Percentiles rank a stretch among this genome's conserved stretches.
Evolutionary conservation across 108 stramenopile species (phyloP).

Genomic region (Fistulifera pelliculosa): DNA sequence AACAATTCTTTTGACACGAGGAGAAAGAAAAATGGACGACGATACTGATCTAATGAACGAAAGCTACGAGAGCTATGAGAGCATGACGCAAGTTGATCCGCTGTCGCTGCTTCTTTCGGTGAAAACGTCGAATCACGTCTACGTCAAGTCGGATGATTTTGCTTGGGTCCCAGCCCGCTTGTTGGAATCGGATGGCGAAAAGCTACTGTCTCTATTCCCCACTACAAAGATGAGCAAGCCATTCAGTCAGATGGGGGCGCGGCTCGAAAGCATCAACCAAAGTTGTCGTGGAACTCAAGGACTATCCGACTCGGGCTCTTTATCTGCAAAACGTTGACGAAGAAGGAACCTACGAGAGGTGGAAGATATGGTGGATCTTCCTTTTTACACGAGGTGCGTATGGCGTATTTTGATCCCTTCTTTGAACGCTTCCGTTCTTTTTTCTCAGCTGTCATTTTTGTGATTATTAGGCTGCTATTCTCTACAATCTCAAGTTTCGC

Average conservation of each 20-base stretch:
- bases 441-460: slow-evolving; percentile 1
- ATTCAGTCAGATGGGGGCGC: slow-evolving; percentile 43
- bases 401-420: background rate
- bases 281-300: slow-evolving; percentile 21
- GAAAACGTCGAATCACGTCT: slow-evolving; percentile 39
- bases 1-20: too few relatives aligned
- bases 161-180: slow-evolving; percentile 68
- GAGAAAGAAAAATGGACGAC: too few relatives aligned
- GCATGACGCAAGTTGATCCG: too few relatives aligned
- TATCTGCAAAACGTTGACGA: slow-evolving; percentile 71
- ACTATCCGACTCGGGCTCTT: slow-evolving; percentile 48
- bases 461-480: slow-evolving; percentile 55
- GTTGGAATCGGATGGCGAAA: slow-evolving; percentile 15
- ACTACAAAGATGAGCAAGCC: slow-evolving; percentile 27
- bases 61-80: too few relatives aligned
- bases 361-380: slow-evolving; percentile 82
- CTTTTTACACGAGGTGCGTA: slow-evolving; percentile 80
- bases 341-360: slow-evolving; percentile 25
- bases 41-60: too few relatives aligned
- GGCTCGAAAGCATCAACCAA: slow-evolving; percentile 42
- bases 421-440: background rate
- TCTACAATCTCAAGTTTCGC: slow-evolving; percentile 79
- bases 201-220: slow-evolving; percentile 20
- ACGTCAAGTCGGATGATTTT: slow-evolving; percentile 46
- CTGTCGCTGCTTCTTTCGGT: background rate